Evolutionary conservation across 2,329 filamentous ascomycete species (phyloP).

Genomic region (Alternaria sp.): DNA sequence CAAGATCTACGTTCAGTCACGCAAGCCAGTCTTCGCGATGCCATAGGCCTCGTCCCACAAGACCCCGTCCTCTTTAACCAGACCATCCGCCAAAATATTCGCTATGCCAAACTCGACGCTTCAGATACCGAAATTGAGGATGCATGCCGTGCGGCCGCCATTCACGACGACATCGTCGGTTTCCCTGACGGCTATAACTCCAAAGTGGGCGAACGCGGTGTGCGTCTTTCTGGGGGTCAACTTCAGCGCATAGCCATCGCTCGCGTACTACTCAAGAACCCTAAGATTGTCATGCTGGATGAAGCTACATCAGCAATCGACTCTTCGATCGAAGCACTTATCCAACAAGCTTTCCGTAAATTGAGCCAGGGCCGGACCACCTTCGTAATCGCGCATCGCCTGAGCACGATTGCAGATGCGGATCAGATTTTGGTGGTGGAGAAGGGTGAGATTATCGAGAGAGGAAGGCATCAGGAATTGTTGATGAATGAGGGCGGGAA

Average conservation of each 20-base stretch:
- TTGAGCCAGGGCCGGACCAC: conserved; percentile 71
- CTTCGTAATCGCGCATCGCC: conserved; percentile 77
- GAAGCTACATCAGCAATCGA: conserved; percentile 91
- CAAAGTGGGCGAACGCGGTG: conserved; percentile 53
- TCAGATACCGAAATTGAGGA: conserved; percentile 68
- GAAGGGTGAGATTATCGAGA: conserved; percentile 78
- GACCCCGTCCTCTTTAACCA: conserved; percentile 71
- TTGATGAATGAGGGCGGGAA: conserved; percentile 70
- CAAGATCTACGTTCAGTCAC: conserved; percentile 69
- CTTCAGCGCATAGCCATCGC: conserved; percentile 74
- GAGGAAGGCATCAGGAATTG: conserved; percentile 80
- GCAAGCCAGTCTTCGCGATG: conserved; percentile 65
- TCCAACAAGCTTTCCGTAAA: conserved; percentile 68
- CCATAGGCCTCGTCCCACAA: conserved; percentile 71
- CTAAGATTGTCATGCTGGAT: conserved; percentile 84
- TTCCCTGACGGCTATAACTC: conserved; percentile 60
- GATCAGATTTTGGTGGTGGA: conserved; percentile 85
- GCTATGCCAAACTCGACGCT: conserved; percentile 69
- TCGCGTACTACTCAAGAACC: conserved; percentile 79
- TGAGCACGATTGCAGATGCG: conserved; percentile 86
- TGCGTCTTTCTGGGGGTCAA: conserved; percentile 69
- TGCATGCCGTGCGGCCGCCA: conserved; percentile 68
- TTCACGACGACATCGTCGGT: conserved; percentile 70
- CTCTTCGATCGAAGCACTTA: conserved; percentile 72
- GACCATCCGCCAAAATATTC: conserved; percentile 70